Evolutionary conservation across 345 rosid species (phyloP), one percentile per base, ranked within the genome.

Genomic region (Boechera divaricarpa): DNA sequence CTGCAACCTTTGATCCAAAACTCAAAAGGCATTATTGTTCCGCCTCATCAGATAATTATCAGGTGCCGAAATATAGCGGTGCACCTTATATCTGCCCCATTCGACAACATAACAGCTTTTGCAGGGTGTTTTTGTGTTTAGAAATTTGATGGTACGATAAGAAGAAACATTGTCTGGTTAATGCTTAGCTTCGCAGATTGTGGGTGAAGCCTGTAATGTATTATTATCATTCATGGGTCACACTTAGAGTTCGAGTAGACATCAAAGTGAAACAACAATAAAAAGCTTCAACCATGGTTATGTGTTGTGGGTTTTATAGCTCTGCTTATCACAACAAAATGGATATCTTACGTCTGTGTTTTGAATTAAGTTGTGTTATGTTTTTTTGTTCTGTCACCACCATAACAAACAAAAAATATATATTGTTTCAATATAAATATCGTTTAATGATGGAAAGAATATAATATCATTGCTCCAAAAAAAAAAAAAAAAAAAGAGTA

Each of bases 201-300:
- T 21, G 52, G 44, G 42, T 69, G 38, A 55, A 60, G 55, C 28
- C 35, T 65, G 48, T 56, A 63, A 32, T 53, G 63, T 74, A 12
- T 55, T 54, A 48, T 28, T 12, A 47, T 56, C 56, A 54, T 35
- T 66, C 15, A 62, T 39, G 33, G 45, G 45, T 31, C 54, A 35
- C 63, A 45, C 47, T 4, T 28, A 53, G 16, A 42, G 47, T 64
- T 21, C 13, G 31, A 52, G 63, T 55, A 21, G 31, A 52, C 62
- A 62, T 60, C 5, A 49, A 52, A 38, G 33, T 29, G 55, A 53
- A 52, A 73, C 69, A 49, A 49, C 12, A 29, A 61, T 36, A 49
- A 29, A 21, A 56, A 44, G 45, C 49, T 48, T 35, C 29, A 24
- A 47, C 33, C 21, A 11, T 70, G 33, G 54, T 12, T 12, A 16